Conservation (phyloP, 1,284 basidiomycete species). For the Boletus semigastroideus region DNA sequence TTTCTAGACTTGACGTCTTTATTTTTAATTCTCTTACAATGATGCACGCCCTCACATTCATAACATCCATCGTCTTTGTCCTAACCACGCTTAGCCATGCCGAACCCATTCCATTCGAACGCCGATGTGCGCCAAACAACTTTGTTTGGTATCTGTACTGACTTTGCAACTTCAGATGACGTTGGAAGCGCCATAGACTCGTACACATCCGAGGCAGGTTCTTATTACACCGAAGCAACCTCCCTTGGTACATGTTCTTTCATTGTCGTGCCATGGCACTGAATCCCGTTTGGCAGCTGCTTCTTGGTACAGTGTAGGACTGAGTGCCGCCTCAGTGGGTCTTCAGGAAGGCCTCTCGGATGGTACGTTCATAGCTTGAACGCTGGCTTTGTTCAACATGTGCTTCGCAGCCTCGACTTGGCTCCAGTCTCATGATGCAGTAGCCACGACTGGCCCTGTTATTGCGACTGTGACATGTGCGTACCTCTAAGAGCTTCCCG, state of each 20-base stretch:
- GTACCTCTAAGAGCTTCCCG: constrained; percentile 18
- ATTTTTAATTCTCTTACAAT: not conserved
- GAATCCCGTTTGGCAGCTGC: constrained; percentile 2
- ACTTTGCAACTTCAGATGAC: constrained; percentile 9
- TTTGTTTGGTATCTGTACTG: not conserved
- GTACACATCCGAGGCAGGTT: constrained; percentile 11
- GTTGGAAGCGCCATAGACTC: constrained; percentile 11
- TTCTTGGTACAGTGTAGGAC: constrained; percentile 17
- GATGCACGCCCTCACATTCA: constrained; percentile 7
- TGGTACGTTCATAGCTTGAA: constrained; percentile 6
- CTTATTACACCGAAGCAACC: constrained; percentile 19
- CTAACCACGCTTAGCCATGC: constrained; percentile 4
- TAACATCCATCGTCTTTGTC: constrained; percentile 2
- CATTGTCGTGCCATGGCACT: not conserved
- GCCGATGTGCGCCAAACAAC: constrained; percentile 4
- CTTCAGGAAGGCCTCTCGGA: constrained; percentile 22
- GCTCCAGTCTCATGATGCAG: constrained; percentile 3
- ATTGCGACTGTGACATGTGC: constrained; percentile 51
- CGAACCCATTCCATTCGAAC: constrained; percentile 4
- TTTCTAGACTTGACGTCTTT: constrained; percentile 1
- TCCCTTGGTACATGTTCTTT: constrained; percentile 9
- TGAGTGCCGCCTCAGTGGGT: constrained; percentile 20
- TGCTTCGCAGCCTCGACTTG: constrained; percentile 22
- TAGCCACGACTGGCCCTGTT: constrained; percentile 22
- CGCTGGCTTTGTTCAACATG: not conserved